Base-by-base conservation (phyloP, 2,329 filamentous ascomycete species). In the Clonostachys rhizophaga region DNA sequence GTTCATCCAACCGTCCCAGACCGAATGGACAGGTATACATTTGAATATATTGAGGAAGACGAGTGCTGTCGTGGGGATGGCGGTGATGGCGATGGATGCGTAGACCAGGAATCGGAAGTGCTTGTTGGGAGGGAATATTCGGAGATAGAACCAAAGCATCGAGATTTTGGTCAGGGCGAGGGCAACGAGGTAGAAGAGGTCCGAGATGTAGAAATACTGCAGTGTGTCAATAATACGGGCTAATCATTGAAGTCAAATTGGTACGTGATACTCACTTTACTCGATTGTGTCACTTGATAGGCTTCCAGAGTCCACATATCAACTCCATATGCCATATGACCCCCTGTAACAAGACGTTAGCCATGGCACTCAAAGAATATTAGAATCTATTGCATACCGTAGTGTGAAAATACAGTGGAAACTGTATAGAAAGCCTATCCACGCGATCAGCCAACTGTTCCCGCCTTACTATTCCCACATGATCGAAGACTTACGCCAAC, bases 1-100 rank as follows among this genome's bases (percentile, higher is more conserved):
- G 13, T 50, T 40, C 6, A 43, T 34, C 59, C 58, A 61, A 5
- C 52, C 53, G 13, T 53, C 37, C 20, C 66, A 63, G 41, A 65
- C 65, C 47, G 71, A 61, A 42, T 67, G 56, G 47, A 64, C 55
- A 1, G 60, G 61, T 3, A 46, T 48, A 57, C 74, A 76, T 49
- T 74, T 66, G 18, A 75, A 66, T 42, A 75, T 58, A 34, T 56
- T 65, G 20, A 68, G 55, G 16, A 70, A 55, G 10, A 65, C 52
- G 41, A 72, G 56, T 5, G 64, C 58, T 2, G 65, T 44, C 13
- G 68, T 64, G 43, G 65, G 68, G 3, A 62, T 34, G 3, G 66
- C 33, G 5, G 68, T 60, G 24, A 68, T 54, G 17, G 51, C 51
- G 18, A 72, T 57, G 3, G 66, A 62, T 12, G 50, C 58, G 53